Base-by-base conservation (phyloP, 1,284 basidiomycete genomes). In the Rhodotorula mucilaginosa region DNA sequence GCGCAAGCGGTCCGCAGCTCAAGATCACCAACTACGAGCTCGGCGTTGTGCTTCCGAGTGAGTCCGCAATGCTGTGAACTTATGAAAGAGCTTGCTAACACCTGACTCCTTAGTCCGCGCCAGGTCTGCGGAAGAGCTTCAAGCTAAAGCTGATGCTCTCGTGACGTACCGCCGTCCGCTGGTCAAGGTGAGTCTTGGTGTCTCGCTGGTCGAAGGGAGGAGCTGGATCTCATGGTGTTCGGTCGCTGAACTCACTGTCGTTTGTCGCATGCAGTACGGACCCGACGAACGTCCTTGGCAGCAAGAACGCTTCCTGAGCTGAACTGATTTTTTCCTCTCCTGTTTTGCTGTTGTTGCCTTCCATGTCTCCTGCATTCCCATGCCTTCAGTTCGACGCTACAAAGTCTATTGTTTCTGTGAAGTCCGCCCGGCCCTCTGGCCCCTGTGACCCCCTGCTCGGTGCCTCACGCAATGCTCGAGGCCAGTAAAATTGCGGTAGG, bases 1-100 rank as follows among this genome's bases (percentile, higher is more conserved):
- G 65, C 13, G 7, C 44, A 21, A 18, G 21, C 56, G 67, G 71
- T 0, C 70, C 66, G 12, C 66, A 68, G 56, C 26, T 73, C 23
- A 26, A n/a, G 2, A 34, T 66, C n/a, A 65, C 60, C 44, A 76
- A 76, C 61, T 72, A 69, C 58, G 75, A 76, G 65, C 54, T 76
- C 16, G 73, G 75, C 19, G 70, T 74, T 31, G 13, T 76, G 2
- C 12, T 75, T 0, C 69, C 72, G 5, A 60, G 72, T 73, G 8
- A 34, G 68, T 63, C 52, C 1, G 7, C 1, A 6, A 3, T 18
- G 10, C 26, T 49, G 46, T 26, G 39, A 10, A 1, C 1, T 44
- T 13, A 44, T 44, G 39, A 13, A 10, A 44, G 39, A 44, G 39
- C 39, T 44, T 44, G 39, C 39, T 44, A 13, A 44, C 8, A 10